phyloP scores from a whole-genome alignment of 345 rosid genomes.

The Fremontodendron californicum region DNA sequence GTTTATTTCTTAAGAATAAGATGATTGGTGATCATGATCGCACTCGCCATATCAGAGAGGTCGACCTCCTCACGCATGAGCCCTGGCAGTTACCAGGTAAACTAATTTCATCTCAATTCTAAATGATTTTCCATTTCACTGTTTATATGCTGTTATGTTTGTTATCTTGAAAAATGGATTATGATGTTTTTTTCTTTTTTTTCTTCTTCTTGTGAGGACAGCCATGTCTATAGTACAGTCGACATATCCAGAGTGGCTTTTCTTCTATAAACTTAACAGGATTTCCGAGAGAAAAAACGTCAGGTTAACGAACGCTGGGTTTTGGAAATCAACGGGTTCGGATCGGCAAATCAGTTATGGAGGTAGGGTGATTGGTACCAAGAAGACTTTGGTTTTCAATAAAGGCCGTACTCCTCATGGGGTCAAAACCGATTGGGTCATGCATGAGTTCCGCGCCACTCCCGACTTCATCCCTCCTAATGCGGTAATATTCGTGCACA shows the following conservation, averaged over 20 bases:
- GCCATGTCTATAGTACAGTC: constrained; percentile 16
- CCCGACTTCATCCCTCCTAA: not conserved
- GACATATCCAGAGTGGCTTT: constrained; percentile 30
- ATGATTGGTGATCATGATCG: constrained; percentile 13
- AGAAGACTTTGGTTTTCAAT: constrained; percentile 40
- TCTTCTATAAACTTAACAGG: constrained; percentile 33
- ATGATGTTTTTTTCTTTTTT: not conserved
- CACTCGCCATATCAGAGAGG: constrained; percentile 23
- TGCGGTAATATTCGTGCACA: constrained; percentile 5
- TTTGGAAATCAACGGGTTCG: constrained; percentile 50
- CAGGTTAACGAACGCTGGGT: constrained; percentile 36
- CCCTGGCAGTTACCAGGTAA: constrained; percentile 51
- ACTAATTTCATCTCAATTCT: not conserved
- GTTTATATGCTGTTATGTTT: not conserved
- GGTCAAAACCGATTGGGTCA: constrained; percentile 9
- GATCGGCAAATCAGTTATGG: constrained; percentile 18
- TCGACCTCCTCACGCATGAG: constrained; percentile 35
- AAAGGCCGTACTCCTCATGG: constrained; percentile 7
- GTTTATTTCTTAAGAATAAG: constrained; percentile 29
- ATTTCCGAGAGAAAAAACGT: constrained; percentile 19
- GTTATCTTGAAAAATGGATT: not conserved
- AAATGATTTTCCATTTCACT: not conserved
- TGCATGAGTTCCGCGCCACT: constrained; percentile 1
- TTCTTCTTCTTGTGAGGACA: not conserved
- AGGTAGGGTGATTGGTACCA: constrained; percentile 31